Base-by-base conservation (phyloP, 768 basidiomycete species). In the Leucocoprinus sp. region DNA sequence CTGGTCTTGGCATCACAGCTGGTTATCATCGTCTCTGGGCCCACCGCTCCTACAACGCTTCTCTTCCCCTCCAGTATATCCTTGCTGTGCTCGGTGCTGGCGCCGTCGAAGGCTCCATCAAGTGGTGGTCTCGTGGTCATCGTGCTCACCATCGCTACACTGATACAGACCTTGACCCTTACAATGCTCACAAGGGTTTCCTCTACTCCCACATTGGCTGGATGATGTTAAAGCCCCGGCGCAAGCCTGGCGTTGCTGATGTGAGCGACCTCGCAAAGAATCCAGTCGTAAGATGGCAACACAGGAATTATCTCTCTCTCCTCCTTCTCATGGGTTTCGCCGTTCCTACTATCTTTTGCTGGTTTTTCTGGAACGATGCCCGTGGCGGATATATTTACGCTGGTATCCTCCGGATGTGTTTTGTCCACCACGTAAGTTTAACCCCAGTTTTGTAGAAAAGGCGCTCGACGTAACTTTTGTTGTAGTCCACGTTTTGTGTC, bases 21-120 rank as follows among this genome's bases (percentile, higher is more conserved):
- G 95, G 96, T 8, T 99, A 98, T 66, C 96, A 99, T 58, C 82
- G 96, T 47, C 75, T 98, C 0, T 99, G 93, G 93, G 89, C 96
- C 8, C 96, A 99, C 59, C 80, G 96, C 46, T 75, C 89, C 0
- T 99, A 95, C 64, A 97, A 96, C 59, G 96, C 95, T 28, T 82
- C 85, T 3, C 73, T 74, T 49, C 83, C 87, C 12, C 67, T 98
- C 9, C 84, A 97, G 61, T 96, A 91, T 59, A 66, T 77, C 52
- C 78, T 97, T 38, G 89, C 93, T 19, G 56, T 86, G 15, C 75
- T 81, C 8, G 96, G 95, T 40, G 83, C 91, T 1, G 95, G 96
- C 38, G 93, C 95, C 4, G 85, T 95, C 37, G 79, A 99, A 60
- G 95, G 95, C 7, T 96, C 93, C 17, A 95, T 99, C 69, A 87